Conservation (phyloP, 2,329 filamentous ascomycete genomes). For the Knoxdaviesia capensis region DNA sequence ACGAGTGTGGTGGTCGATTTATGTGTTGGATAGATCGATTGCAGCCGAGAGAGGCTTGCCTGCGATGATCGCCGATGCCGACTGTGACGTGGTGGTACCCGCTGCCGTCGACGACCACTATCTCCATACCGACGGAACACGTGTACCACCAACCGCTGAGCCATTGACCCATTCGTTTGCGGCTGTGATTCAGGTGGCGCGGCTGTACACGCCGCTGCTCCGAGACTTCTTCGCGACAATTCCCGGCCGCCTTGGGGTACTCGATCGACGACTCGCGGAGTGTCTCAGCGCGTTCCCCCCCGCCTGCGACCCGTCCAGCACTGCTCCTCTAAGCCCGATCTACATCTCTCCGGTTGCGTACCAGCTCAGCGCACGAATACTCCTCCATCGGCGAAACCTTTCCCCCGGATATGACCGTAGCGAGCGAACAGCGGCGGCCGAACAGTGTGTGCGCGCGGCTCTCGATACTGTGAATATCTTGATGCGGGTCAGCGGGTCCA, state of each 20-base stretch:
- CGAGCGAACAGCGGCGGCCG: conserved; percentile 50
- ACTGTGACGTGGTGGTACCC: conserved; percentile 71
- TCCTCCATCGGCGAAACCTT: conserved; percentile 78
- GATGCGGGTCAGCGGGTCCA: conserved; percentile 37
- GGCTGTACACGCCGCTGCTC: conserved; percentile 54
- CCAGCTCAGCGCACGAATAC: conserved; percentile 64
- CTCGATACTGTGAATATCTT: conserved; percentile 65
- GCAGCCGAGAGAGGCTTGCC: conserved; percentile 67
- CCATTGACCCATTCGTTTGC: conserved; percentile 52
- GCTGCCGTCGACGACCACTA: conserved; percentile 65
- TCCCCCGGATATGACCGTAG: conserved; percentile 46
- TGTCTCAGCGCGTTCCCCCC: conserved; percentile 61
- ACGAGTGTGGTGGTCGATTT: conserved; percentile 85
- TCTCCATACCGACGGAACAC: conserved; percentile 37
- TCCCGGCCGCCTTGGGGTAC: too few species aligned
- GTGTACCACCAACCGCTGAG: conserved; percentile 27
- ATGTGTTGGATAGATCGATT: conserved; percentile 67
- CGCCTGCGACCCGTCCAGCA: conserved; percentile 47
- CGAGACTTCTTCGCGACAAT: conserved; percentile 34
- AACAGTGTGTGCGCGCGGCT: conserved; percentile 54
- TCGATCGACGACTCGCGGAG: conserved; percentile 54
- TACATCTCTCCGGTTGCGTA: conserved; percentile 57
- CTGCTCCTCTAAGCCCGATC: conserved; percentile 49
- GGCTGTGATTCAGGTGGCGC: conserved; percentile 62
- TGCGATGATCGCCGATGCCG: conserved; percentile 64